Evolutionary conservation across 2,329 filamentous ascomycete species (phyloP), one percentile per base, ranked within the genome.

Genomic region (Apiospora pterosperma): DNA sequence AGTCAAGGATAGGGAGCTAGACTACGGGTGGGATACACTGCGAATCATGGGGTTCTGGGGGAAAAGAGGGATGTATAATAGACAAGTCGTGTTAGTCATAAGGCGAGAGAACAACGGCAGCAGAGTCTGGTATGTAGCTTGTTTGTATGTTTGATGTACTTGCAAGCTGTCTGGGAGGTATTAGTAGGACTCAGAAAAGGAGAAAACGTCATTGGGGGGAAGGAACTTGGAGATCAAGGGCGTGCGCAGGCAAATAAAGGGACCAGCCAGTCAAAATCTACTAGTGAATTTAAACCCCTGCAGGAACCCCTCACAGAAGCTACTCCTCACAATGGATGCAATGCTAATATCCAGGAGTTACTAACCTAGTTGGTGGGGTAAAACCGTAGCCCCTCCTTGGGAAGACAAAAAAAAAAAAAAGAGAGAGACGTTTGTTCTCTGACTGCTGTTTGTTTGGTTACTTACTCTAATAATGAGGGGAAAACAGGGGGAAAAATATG

Each of bases 161-260:
- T n/a, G 8, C 48, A 34, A 34, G 48, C 28, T 31, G 44, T 55
- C 11, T 55, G 48, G 48, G n/a, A n/a, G n/a, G n/a, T n/a, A n/a
- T 34, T 34, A 28, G 48, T 25, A 55, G 48, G 48, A 55, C 28
- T n/a, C 48, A 19, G 48, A 34, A 55, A 55, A 55, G 48, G 48
- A 55, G 48, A 55, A 55, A 55, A 55, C 48, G 48, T 55, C 48
- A 55, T 55, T 55, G 48, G 44, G 41, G 16, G 48, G 48, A 34
- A 28, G 48, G n/a, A 55, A 55, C 28, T 34, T 19, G 48, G 34
- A 31, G 48, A 34, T 55, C 48, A 55, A 34, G 48, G 48, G 28
- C 48, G 48, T 55, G 48, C 48, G 25, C 48, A 34, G 48, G n/a
- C 28, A 34, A 28, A 55, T 55, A 55, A 55, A 55, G 48, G 48